Evolutionary conservation across 257 asterid species (phyloP), one percentile per base, ranked within the genome.

Genomic region (Rauvolfia tetraphylla): DNA sequence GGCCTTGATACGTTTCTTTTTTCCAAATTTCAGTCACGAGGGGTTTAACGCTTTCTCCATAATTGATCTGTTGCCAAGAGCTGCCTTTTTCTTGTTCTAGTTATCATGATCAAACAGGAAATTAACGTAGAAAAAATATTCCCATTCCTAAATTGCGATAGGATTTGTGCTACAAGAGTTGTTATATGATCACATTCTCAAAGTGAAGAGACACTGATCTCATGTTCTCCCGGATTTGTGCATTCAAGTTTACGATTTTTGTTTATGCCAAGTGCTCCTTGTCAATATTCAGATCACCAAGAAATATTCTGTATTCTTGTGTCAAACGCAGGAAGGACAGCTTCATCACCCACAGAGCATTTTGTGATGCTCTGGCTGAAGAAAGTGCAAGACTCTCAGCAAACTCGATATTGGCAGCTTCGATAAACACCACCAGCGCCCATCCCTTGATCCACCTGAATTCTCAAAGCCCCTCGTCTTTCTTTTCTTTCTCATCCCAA

Each of bases 271-370:
- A n/a, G n/a, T n/a, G n/a, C n/a, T n/a, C n/a, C n/a, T n/a, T n/a
- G n/a, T n/a, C n/a, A n/a, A n/a, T n/a, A n/a, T n/a, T n/a, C n/a
- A n/a, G n/a, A n/a, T n/a, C n/a, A n/a, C n/a, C n/a, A n/a, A n/a
- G n/a, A n/a, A n/a, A n/a, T n/a, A n/a, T n/a, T n/a, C n/a, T n/a
- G n/a, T n/a, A n/a, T n/a, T n/a, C n/a, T n/a, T n/a, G n/a, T n/a
- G n/a, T n/a, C n/a, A n/a, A n/a, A n/a, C 27, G 29, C 91, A 93
- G 98, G 86, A 93, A 91, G 85, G 98, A 93, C 67, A 89, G 98
- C 81, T 91, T 91, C 81, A 85, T 91, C 27, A 93, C 94, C 12
- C 98, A 93, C 71, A 89, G 97, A 62, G 98, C 97, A 74, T 93
- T 93, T 59, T 93, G 98, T 79, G 98, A 93, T 76, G 97, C 98